Percentiles rank a stretch among this genome's conserved stretches.
Evolutionary conservation across 2,329 filamentous ascomycete species (phyloP).

Genomic region (Thielaviopsis musarum): DNA sequence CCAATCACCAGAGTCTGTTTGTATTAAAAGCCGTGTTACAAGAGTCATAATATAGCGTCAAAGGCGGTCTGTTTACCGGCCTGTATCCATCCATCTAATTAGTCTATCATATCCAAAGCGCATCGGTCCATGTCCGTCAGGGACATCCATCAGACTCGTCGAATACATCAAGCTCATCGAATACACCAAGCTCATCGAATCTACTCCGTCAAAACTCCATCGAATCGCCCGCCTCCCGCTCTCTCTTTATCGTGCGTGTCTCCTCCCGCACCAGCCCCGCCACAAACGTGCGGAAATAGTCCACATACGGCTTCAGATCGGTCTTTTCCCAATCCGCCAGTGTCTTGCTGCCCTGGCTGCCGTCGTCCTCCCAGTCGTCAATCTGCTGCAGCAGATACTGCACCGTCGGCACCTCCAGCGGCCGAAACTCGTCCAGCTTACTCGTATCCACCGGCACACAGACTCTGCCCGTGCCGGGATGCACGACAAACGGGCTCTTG

Average conservation of each 20-base stretch:
- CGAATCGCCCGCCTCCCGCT: slow-evolving; percentile 30
- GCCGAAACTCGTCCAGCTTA: slow-evolving; percentile 67
- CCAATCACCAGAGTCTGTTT: background rate
- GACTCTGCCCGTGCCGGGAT: slow-evolving; percentile 82
- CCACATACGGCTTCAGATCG: slow-evolving; percentile 78
- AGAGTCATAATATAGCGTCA: slow-evolving; percentile 6
- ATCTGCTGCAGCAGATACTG: slow-evolving; percentile 70
- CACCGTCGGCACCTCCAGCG: slow-evolving; percentile 75
- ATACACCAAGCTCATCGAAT: background rate
- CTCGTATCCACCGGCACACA: slow-evolving; percentile 83
- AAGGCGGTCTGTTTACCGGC: background rate
- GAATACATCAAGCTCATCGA: background rate
- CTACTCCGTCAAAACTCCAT: slow-evolving; percentile 33
- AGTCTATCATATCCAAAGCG: too few relatives aligned
- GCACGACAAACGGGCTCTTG: slow-evolving; percentile 91
- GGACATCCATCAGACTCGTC: background rate
- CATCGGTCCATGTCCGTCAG: too few relatives aligned
- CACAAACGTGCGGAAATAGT: slow-evolving; percentile 75
- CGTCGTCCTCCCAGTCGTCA: slow-evolving; percentile 51
- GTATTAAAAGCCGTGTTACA: background rate
- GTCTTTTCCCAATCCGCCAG: slow-evolving; percentile 94
- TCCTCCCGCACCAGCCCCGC: slow-evolving; percentile 62
- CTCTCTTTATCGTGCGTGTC: slow-evolving; percentile 36
- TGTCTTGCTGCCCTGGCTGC: slow-evolving; percentile 17
- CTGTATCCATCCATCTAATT: background rate